Conservation (phyloP, 371 early-diverging fungal species). For the Apophysomyces variabilis region DNA sequence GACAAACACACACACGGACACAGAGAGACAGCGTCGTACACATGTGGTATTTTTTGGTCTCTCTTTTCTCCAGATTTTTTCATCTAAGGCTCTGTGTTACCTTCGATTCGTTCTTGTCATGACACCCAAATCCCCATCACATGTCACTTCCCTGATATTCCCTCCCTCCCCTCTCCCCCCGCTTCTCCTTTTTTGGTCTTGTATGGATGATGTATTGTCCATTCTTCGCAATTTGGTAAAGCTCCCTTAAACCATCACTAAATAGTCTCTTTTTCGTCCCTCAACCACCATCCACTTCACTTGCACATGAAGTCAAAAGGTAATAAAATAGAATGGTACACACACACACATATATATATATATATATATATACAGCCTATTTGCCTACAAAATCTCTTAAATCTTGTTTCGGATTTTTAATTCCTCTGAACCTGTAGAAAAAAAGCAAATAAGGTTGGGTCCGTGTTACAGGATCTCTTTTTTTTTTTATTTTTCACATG, state of each 20-base stretch:
- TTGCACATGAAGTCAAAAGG: too few species aligned
- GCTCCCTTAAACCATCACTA: neutral
- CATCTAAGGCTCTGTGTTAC: conserved; percentile 6
- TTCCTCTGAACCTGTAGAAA: too few species aligned
- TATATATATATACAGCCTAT: too few species aligned
- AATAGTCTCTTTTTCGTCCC: neutral
- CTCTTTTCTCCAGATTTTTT: conserved; percentile 5
- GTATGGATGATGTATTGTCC: conserved; percentile 11
- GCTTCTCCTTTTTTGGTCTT: neutral
- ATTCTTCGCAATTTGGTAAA: conserved; percentile 11
- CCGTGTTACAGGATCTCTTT: neutral
- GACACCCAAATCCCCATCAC: conserved; percentile 4
- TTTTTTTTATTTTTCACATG: conserved; percentile 4
- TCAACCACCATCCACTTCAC: too few species aligned
- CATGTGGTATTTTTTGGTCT: neutral
- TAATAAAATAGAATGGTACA: too few species aligned
- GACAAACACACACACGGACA: too few species aligned
- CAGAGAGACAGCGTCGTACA: neutral
- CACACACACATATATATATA: too few species aligned
- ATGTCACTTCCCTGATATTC: neutral
- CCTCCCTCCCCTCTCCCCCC: too few species aligned
- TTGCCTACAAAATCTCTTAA: too few species aligned
- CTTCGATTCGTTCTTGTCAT: neutral
- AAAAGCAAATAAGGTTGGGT: neutral
- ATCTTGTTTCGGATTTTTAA: too few species aligned